A percentile compares a stretch with the other conserved stretches of the same genome.
Conservation (phyloP, 1,284 basidiomycete species). For the Volvariella surrecta region DNA sequence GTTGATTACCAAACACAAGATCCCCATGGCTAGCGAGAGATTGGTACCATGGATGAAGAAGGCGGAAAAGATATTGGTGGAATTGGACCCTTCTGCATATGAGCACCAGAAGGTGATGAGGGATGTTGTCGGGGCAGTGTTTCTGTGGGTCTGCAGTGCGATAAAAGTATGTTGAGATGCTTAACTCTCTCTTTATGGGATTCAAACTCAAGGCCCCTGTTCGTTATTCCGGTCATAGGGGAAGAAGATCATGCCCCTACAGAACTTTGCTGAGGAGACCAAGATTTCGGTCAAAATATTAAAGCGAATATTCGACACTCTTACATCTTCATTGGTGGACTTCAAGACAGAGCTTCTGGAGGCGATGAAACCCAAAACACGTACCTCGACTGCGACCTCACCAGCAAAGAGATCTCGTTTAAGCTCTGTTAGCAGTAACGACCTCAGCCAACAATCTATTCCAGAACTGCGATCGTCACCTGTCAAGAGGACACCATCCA, state of each 20-base stretch:
- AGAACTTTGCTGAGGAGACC: constrained; percentile 17
- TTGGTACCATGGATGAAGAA: constrained; percentile 15
- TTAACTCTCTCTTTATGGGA: not conserved
- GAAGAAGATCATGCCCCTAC: constrained; percentile 12
- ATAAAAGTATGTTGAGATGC: constrained; percentile 15
- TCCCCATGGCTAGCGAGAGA: constrained; percentile 7
- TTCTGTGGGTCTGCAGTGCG: constrained; percentile 20
- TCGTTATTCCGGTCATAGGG: constrained; percentile 10
- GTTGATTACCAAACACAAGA: constrained; percentile 12
- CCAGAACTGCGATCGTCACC: constrained; percentile 9
- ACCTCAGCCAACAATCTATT: constrained; percentile 6
- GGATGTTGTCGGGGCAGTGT: constrained; percentile 18
- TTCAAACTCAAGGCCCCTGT: not conserved
- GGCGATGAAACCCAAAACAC: constrained; percentile 7
- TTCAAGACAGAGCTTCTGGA: constrained; percentile 16
- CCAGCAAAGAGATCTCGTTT: no score
- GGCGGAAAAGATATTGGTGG: constrained; percentile 16
- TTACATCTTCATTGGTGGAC: constrained; percentile 14
- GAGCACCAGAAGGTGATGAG: constrained; percentile 12
- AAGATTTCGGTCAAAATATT: constrained; percentile 15
- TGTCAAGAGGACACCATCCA: not conserved
- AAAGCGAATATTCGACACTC: constrained; percentile 11
- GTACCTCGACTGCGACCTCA: constrained; percentile 9
- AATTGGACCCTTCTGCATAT: constrained; percentile 7
- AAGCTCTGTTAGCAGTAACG: no score